A percentile compares a stretch with the other conserved stretches of the same genome.
These are phyloP conservation scores for Graphilbum sp. DNA, from an alignment of 2,329 filamentous ascomycete genomes.

Conservation along the genomic window DNA sequence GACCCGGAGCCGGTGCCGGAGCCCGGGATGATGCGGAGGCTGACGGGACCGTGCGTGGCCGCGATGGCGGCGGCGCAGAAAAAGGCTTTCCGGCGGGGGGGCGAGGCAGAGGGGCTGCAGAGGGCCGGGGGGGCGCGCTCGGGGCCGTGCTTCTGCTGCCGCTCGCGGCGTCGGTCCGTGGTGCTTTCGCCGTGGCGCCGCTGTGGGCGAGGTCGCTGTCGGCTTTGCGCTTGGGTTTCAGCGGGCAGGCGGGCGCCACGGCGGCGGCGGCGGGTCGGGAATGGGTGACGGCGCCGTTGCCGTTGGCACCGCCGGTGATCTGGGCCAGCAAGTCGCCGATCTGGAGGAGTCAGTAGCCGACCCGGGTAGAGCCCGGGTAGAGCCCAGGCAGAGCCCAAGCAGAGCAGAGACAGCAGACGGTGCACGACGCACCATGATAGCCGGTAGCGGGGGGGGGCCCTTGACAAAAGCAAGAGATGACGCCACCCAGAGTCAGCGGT, in stretches of 20 bases:
- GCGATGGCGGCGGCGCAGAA: too few relatives aligned
- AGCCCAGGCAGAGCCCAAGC: too few relatives aligned
- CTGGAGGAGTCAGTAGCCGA: constrained; percentile 14
- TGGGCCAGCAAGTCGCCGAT: constrained; percentile 43
- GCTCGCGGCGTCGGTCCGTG: constrained; percentile 15
- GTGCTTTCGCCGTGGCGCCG: constrained; percentile 24
- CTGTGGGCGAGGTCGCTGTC: constrained; percentile 28
- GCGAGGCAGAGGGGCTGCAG: neutral
- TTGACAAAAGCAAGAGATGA: neutral
- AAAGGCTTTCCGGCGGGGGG: too few relatives aligned
- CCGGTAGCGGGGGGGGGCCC: too few relatives aligned
- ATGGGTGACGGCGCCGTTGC: constrained; percentile 15
- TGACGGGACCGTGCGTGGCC: too few relatives aligned
- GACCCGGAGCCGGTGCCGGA: too few relatives aligned
- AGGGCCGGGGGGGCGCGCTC: neutral
- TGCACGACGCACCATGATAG: too few relatives aligned
- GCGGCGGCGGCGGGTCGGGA: constrained; percentile 20
- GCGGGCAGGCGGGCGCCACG: constrained; percentile 12
- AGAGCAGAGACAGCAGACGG: too few relatives aligned
- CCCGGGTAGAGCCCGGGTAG: too few relatives aligned
- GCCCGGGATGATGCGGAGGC: neutral
- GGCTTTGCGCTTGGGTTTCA: constrained; percentile 38
- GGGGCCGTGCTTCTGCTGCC: neutral
- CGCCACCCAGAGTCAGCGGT: neutral
- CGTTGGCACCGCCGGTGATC: constrained; percentile 33